Evolutionary conservation across 2,329 filamentous ascomycete genomes (phyloP), one percentile per base, ranked within the genome.

Genomic region (Rhexocercosporidium sp.): DNA sequence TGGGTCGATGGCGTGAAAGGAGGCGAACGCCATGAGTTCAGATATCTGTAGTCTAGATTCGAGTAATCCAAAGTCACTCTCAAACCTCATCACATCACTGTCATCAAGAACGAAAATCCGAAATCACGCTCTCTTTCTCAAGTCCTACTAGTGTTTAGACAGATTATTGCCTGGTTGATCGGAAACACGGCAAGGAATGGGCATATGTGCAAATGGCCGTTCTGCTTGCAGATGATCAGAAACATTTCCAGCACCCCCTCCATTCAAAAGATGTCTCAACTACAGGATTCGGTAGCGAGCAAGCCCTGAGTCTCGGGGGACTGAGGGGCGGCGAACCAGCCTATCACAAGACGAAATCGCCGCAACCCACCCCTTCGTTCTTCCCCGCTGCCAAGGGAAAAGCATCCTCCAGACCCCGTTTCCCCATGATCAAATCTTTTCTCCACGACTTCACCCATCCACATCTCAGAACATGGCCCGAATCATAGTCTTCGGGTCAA

Each of bases 351-450:
- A 2, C 47, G 27, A 29, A 11, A 51, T 14, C 47, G 11, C 47
- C 47, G 47, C 47, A 51, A 29, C 3, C 47, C 47, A 51, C 3
- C 47, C 47, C 47, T 22, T 51, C 27, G 12, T 25, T 25, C n/a
- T 51, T 51, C 47, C 47, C 47, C 47, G 47, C 47, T n/a, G 47
- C 47, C 47, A 51, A 51, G 47, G 47, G 12, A 37, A 37, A 9
- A 11, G 18, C 34, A 54, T 47, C 31, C 12, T 61, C 41, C 59
- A 34, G 27, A 61, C 41, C 41, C 41, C 41, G 44, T 39, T 61
- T 61, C 59, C 59, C 59, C 59, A 61, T 12, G 27, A 31, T 31
- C 53, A 57, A 57, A 57, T 37, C 34, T 61, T 61, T 41, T 61
- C 59, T 57, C 16, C 29, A 57, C 53, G 20, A 37, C 47, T 18